Base-by-base conservation (phyloP, 192 early-diverging fungal genomes). In the Coemansia sp. region DNA sequence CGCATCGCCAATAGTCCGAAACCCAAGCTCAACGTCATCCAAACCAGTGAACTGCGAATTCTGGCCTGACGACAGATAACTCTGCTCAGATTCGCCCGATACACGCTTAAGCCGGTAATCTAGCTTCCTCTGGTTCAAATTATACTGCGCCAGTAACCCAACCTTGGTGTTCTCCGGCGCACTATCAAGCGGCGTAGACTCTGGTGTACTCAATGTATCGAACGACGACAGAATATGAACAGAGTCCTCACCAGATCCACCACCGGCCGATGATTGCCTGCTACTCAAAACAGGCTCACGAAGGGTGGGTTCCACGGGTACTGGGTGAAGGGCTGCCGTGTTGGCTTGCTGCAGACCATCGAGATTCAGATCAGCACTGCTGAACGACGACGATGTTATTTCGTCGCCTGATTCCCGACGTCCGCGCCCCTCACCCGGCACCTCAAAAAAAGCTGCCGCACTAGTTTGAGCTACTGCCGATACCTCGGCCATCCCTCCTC, bases 91-190 rank as follows among this genome's bases (percentile, higher is more conserved):
- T 23, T 62, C 64, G 19, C 57, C 68, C 9, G 70, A 73, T 39
- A 48, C 32, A 1, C 59, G 60, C 68, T 73, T 70, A 19, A 60
- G 45, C 32, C 60, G 67, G 5, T 63, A 64, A 25, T 82, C 74
- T 5, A 76, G 29, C 2, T 64, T 61, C 29, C 62, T 59, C 38
- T 73, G 67, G 48, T 82, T 65, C 70, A 76, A 42, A 50, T 67
- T 64, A 68, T 82, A 82, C 68, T 82, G 79, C 15, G 79, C 79
- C 31, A 82, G 34, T 29, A 82, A 48, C 5, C 79, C 79, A 7
- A 82, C 72, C 21, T 69, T 69, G 1, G 74, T 71, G 67, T 70
- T 76, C 46, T 76, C 79, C 15, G 41, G 79, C 19, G 57, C 62
- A 12, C 79, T 82, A 64, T 76, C 79, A 6, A 74, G 53, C 5